Evolutionary conservation across 169 alveolate species (phyloP).

Genomic region (Plasmodium sp.): DNA sequence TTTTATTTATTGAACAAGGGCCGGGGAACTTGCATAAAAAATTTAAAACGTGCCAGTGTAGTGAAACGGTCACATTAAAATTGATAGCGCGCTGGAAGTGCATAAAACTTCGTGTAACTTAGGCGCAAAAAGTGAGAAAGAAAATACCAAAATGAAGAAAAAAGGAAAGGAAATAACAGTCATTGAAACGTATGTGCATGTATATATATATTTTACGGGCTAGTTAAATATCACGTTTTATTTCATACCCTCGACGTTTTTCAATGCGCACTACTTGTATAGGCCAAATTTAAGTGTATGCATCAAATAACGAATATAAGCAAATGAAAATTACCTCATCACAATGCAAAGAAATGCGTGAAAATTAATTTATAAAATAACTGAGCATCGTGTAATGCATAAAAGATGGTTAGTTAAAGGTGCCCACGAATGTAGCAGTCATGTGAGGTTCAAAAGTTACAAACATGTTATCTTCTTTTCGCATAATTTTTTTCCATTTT

Average conservation of each 20-base stretch:
- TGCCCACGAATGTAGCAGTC: background rate
- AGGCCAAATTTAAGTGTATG: background rate
- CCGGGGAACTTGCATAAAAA: background rate
- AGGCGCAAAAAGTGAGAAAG: background rate
- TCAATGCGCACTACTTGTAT: background rate
- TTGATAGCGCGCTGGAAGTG: background rate
- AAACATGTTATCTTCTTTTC: background rate
- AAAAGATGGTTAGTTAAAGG: background rate
- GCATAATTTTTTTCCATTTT: background rate
- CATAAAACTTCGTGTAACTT: background rate
- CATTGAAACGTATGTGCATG: background rate
- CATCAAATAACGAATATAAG: background rate
- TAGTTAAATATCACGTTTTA: background rate
- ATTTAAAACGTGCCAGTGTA: background rate
- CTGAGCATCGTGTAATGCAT: background rate
- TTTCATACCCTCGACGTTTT: background rate
- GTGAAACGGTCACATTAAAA: background rate
- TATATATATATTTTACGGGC: background rate
- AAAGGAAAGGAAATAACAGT: background rate
- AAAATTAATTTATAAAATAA: background rate
- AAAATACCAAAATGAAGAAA: background rate
- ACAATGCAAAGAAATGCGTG: background rate
- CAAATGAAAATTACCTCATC: background rate
- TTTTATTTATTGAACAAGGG: background rate
- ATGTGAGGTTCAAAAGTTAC: background rate